These are phyloP conservation scores for Epichloe baconii DNA, from an alignment of 2,329 filamentous ascomycete species.

Conservation along the genomic window DNA sequence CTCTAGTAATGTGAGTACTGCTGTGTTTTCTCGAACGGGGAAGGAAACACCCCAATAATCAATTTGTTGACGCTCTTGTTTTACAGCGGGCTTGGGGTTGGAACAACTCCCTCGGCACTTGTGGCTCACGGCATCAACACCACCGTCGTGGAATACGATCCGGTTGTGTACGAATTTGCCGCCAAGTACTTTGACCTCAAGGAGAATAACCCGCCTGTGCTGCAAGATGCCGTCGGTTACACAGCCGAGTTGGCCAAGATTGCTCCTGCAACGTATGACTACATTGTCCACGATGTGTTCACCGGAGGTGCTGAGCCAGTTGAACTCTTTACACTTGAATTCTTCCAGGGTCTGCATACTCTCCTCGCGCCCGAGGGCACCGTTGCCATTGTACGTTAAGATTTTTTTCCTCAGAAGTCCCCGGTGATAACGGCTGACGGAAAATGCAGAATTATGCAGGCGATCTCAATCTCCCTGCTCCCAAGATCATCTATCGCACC, in stretches of 20 bases:
- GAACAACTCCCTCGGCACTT: constrained; percentile 71
- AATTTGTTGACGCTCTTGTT: neutral
- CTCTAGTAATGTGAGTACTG: constrained; percentile 65
- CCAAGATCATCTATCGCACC: constrained; percentile 68
- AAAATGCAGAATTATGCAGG: constrained; percentile 74
- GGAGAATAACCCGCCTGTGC: constrained; percentile 61
- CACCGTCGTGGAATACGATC: constrained; percentile 90
- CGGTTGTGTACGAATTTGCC: constrained; percentile 74
- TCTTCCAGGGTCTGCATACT: constrained; percentile 55
- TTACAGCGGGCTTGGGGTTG: constrained; percentile 71
- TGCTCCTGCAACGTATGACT: constrained; percentile 53
- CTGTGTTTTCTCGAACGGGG: neutral
- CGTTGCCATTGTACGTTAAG: constrained; percentile 64
- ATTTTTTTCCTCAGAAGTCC: neutral
- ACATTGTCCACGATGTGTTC: constrained; percentile 96
- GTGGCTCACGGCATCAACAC: constrained; percentile 82
- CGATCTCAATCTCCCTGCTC: constrained; percentile 64
- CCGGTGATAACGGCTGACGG: constrained; percentile 8
- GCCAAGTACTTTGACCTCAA: constrained; percentile 70
- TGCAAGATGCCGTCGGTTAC: constrained; percentile 72
- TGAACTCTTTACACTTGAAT: constrained; percentile 75
- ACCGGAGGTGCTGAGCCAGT: constrained; percentile 90
- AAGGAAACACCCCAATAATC: neutral
- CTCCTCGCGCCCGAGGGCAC: constrained; percentile 69
- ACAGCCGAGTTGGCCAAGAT: constrained; percentile 32